A percentile compares a stretch with the other conserved stretches of the same genome.
These are phyloP conservation scores for Hygrophorus pudorinus DNA, from an alignment of 768 basidiomycete genomes.

Conservation along the genomic window DNA sequence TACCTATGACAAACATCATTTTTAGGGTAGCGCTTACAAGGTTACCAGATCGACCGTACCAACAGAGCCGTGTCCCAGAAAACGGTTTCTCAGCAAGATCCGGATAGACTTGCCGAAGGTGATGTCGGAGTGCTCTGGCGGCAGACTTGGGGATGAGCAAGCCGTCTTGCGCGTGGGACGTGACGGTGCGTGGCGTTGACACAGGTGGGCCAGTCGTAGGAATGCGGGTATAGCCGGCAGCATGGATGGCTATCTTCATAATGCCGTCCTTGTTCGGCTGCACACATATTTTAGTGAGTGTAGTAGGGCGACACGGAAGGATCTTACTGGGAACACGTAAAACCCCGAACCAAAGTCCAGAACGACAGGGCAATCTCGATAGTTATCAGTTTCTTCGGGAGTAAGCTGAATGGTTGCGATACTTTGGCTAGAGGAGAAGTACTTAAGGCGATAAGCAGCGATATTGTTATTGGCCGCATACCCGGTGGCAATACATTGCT, in stretches of 20 bases:
- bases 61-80: slow-evolving; percentile 71
- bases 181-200: slow-evolving; percentile 71
- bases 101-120: slow-evolving; percentile 58
- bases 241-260: slow-evolving; percentile 74
- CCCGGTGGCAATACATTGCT: slow-evolving; percentile 72
- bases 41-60: slow-evolving; percentile 37
- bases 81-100: slow-evolving; percentile 68
- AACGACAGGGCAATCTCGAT: slow-evolving; percentile 56
- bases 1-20: slow-evolving; percentile 47
- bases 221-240: slow-evolving; percentile 54
- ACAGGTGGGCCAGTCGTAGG: slow-evolving; percentile 25
- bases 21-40: neutral
- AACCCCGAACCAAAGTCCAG: slow-evolving; percentile 67
- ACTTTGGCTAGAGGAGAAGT: slow-evolving; percentile 47
- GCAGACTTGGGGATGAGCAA: slow-evolving; percentile 55
- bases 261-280: slow-evolving; percentile 62
- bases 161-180: slow-evolving; percentile 48
- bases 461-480: slow-evolving; percentile 24
- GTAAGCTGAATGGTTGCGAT: slow-evolving; percentile 72
- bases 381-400: slow-evolving; percentile 52
- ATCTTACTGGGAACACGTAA: slow-evolving; percentile 73
- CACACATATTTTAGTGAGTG: neutral
- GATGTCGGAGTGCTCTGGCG: slow-evolving; percentile 38
- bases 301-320: neutral
- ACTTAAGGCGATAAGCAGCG: neutral